Evolutionary conservation across 2,329 filamentous ascomycete species (phyloP).

Genomic region (Fusarium phyllophilum): DNA sequence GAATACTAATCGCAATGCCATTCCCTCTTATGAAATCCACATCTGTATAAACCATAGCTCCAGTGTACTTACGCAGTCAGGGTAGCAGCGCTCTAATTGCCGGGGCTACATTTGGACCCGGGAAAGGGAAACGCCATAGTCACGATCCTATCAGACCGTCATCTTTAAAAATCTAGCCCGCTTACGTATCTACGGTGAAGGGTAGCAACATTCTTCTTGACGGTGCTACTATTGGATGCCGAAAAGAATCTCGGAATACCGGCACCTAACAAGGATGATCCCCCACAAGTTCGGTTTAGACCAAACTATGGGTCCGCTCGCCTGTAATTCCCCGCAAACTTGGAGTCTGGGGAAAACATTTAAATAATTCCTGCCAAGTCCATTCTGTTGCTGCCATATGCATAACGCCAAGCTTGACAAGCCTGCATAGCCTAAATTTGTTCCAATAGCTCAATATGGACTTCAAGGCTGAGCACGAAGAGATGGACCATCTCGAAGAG

Average conservation of each 20-base stretch:
- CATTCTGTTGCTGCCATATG: neutral
- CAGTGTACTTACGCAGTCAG: neutral
- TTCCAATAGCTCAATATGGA: neutral
- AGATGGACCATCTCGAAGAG: neutral
- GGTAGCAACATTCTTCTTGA: neutral
- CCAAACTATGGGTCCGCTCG: neutral
- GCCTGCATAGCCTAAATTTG: neutral
- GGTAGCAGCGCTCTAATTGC: neutral
- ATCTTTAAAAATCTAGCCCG: neutral
- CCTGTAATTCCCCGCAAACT: neutral
- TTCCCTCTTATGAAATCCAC: neutral
- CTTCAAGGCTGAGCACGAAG: neutral
- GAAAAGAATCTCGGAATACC: neutral
- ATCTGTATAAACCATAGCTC: neutral
- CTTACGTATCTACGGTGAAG: neutral
- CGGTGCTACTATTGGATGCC: slow-evolving; percentile 1
- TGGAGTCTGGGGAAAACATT: neutral
- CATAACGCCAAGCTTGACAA: neutral
- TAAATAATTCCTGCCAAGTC: neutral
- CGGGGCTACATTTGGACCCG: neutral
- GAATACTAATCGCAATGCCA: neutral
- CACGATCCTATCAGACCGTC: too few relatives aligned
- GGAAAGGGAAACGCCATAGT: neutral
- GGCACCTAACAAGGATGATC: neutral
- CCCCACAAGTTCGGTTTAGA: neutral